Base-by-base conservation (phyloP, 306 rosid species). In the Crotalaria pallida region DNA sequence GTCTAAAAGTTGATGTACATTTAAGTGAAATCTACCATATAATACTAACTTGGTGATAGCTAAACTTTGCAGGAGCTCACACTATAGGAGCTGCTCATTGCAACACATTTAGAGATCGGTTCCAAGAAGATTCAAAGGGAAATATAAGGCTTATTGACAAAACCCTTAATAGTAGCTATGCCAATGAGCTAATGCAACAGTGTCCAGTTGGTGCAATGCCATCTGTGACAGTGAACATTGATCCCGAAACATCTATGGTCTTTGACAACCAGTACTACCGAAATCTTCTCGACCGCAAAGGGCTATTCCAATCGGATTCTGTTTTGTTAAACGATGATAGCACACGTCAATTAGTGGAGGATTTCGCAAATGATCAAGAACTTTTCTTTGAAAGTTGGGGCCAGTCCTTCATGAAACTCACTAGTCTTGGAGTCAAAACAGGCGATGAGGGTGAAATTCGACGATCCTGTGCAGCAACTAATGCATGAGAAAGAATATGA, bases 31-130 rank as follows among this genome's bases (percentile, higher is more conserved):
- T 27, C 31, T 27, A 31, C 36, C 18, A 36, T 45, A 13, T 38
- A 8, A 34, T 34, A 34, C 41, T 65, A 56, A 48, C 13, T 27
- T 56, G 23, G 71, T 65, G 27, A 31, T 53, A 12, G 9, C 59
- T 61, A 44, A 67, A 3, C 50, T 48, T 72, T 70, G 65, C 82
- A 91, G 97, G 97, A 47, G 93, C 96, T 60, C 96, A 92, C 77
- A 92, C 96, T 7, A 85, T 92, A 58, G 96, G 98, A 71, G 21
- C 72, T 29, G 86, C 96, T 49, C 93, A 90, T 51, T 92, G 98
- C 81, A 72, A 66, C 26, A 83, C 98, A 63, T 88, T 92, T 76
- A 86, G 85, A 8, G 86, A 59, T 49, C 82, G 96, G 1, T 92
- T 92, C 77, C 76, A 72, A 63, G 44, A 77, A 68, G 85, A 84